phyloP scores from a whole-genome alignment of 2,329 filamentous ascomycete genomes.

The Fulvia fulva region DNA sequence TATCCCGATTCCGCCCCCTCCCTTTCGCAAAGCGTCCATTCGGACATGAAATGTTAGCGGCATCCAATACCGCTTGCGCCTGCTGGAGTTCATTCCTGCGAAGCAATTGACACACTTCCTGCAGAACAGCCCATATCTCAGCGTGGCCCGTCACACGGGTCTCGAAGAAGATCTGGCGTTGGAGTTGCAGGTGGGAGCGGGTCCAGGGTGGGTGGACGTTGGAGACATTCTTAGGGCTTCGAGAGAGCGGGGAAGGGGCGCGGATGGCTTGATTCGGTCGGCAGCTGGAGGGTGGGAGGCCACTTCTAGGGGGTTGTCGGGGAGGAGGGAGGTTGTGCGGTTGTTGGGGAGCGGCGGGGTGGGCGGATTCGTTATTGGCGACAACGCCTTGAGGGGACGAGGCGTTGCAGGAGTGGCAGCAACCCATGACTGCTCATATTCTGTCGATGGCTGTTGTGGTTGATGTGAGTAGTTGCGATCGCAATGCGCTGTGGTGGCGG shows the following conservation, averaged over 20 bases:
- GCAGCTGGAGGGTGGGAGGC: not conserved
- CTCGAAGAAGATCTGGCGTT: conserved; percentile 83
- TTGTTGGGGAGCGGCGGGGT: not conserved
- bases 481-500: not conserved
- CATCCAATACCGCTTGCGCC: conserved; percentile 79
- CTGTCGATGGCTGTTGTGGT: not conserved
- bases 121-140: conserved; percentile 78
- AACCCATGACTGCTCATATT: conserved; percentile 4
- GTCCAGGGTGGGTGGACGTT: conserved; percentile 56
- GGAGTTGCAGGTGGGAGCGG: conserved; percentile 60
- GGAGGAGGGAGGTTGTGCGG: not conserved
- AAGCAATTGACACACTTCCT: conserved; percentile 63
- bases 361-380: too few relatives aligned
- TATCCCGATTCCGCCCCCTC: conserved; percentile 19
- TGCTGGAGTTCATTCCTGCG: conserved; percentile 48
- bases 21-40: conserved; percentile 33
- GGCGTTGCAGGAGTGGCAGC: conserved; percentile 7
- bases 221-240: conserved; percentile 18
- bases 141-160: conserved; percentile 73
- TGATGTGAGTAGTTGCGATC: not conserved
- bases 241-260: conserved; percentile 20
- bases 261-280: conserved; percentile 28
- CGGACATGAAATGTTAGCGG: conserved; percentile 57
- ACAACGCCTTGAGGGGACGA: too few relatives aligned
- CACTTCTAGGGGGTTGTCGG: not conserved